Conservation (phyloP, 2,329 filamentous ascomycete genomes). For the Penicillium sp. region DNA sequence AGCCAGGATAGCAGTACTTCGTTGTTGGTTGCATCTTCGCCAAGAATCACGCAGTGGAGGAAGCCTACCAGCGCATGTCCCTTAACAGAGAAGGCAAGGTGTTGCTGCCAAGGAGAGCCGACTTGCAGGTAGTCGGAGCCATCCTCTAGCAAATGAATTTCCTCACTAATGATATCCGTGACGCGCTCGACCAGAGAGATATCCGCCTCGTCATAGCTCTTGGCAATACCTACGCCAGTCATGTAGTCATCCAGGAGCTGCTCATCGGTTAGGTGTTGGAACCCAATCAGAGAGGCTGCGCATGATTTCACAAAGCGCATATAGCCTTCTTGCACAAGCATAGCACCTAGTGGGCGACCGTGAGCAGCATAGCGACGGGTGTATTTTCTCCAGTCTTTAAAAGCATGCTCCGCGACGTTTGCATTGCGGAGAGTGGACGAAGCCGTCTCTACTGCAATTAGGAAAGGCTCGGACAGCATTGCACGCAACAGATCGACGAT, state of each 20-base stretch:
- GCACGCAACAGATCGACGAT: conserved; percentile 63
- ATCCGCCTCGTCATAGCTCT: conserved; percentile 33
- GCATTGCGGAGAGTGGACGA: conserved; percentile 83
- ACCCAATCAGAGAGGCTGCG: conserved; percentile 62
- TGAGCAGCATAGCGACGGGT: conserved; percentile 70
- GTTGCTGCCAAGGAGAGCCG: conserved; percentile 77
- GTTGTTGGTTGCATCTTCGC: conserved; percentile 69
- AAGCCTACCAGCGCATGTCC: conserved; percentile 72
- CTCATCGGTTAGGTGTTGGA: conserved; percentile 49
- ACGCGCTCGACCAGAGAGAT: conserved; percentile 48
- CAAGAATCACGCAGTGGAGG: conserved; percentile 72
- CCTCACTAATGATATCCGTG: conserved; percentile 65
- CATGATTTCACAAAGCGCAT: conserved; percentile 73
- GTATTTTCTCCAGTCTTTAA: conserved; percentile 82
- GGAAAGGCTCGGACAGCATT: conserved; percentile 72
- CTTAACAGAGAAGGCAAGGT: conserved; percentile 76
- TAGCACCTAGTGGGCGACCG: conserved; percentile 75
- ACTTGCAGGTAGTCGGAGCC: conserved; percentile 83
- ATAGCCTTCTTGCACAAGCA: conserved; percentile 82
- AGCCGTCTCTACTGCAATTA: conserved; percentile 78
- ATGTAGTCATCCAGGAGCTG: conserved; percentile 69
- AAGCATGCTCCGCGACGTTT: conserved; percentile 53
- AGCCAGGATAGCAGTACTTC: conserved; percentile 77
- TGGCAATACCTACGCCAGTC: conserved; percentile 45
- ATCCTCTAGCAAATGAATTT: conserved; percentile 78